These are phyloP conservation scores for Herpotrichia juniperi DNA, from an alignment of 2,329 filamentous ascomycete genomes.

Conservation along the genomic window DNA sequence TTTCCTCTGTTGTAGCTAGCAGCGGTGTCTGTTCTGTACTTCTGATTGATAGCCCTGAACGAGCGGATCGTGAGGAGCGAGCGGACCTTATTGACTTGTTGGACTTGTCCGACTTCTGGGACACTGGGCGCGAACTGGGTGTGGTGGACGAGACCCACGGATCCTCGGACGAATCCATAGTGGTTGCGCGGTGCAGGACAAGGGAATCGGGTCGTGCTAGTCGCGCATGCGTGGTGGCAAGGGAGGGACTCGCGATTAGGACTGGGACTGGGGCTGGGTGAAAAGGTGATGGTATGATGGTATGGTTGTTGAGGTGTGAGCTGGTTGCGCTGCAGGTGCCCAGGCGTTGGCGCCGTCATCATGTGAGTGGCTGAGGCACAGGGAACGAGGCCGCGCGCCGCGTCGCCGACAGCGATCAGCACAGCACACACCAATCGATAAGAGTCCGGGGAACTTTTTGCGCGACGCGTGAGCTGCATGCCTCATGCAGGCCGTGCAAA, in stretches of 20 bases:
- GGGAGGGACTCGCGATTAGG: background rate
- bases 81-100: slow-evolving; percentile 31
- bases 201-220: background rate
- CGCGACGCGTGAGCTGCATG: slow-evolving; percentile 7
- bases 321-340: too few relatives aligned
- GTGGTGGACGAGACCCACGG: slow-evolving; percentile 45
- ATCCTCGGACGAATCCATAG: slow-evolving; percentile 43
- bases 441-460: background rate
- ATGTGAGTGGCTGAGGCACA: background rate
- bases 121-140: slow-evolving; percentile 44
- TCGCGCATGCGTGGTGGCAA: background rate
- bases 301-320: background rate
- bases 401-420: background rate
- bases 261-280: background rate
- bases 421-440: slow-evolving; percentile 1
- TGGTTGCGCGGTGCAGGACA: slow-evolving; percentile 7
- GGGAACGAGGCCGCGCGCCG: background rate
- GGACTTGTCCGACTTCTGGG: slow-evolving; percentile 10
- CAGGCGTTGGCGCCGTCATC: slow-evolving; percentile 4
- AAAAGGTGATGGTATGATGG: background rate
- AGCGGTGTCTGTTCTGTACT: slow-evolving; percentile 50
- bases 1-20: slow-evolving; percentile 34
- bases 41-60: slow-evolving; percentile 36
- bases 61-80: slow-evolving; percentile 39
- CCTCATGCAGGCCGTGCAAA: slow-evolving; percentile 9